Conservation (phyloP, 2,329 filamentous ascomycete genomes). For the Ophiocordyceps camponoti-leonardi region DNA sequence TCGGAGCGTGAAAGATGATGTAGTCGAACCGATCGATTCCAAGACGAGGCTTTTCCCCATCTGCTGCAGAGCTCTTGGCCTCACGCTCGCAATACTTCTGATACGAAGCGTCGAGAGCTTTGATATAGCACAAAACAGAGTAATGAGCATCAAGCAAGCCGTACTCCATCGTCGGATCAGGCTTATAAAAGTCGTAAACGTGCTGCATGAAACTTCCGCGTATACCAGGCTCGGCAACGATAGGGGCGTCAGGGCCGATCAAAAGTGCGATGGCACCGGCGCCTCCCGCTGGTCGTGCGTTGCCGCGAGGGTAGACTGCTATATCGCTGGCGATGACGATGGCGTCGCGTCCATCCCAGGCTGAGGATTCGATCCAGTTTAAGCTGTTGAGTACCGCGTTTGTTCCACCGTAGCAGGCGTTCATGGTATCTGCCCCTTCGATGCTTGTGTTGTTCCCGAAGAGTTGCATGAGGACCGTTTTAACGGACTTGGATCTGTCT, state of each 20-base stretch:
- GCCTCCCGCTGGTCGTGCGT: constrained; percentile 65
- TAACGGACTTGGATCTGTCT: constrained; percentile 85
- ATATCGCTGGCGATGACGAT: constrained; percentile 72
- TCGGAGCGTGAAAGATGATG: constrained; percentile 68
- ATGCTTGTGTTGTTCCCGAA: constrained; percentile 72
- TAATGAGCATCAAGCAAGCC: constrained; percentile 73
- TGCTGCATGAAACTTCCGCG: constrained; percentile 69
- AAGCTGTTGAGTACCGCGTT: constrained; percentile 70
- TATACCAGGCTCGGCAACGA: constrained; percentile 63
- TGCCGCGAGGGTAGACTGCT: constrained; percentile 71
- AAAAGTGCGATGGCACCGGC: constrained; percentile 66
- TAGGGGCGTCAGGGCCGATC: constrained; percentile 59
- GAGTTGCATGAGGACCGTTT: constrained; percentile 75
- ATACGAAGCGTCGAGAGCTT: constrained; percentile 68
- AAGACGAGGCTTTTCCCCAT: constrained; percentile 36
- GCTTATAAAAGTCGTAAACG: constrained; percentile 84
- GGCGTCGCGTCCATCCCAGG: constrained; percentile 69
- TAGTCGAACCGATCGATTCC: constrained; percentile 69
- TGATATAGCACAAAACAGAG: constrained; percentile 66
- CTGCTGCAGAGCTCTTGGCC: constrained; percentile 32
- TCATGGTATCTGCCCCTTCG: constrained; percentile 68
- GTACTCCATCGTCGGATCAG: constrained; percentile 74
- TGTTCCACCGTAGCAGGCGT: constrained; percentile 76
- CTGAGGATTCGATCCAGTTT: constrained; percentile 77
- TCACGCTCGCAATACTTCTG: constrained; percentile 65